Base-by-base conservation (phyloP, 129 eudicot genomes). In the Mikania micrantha region DNA sequence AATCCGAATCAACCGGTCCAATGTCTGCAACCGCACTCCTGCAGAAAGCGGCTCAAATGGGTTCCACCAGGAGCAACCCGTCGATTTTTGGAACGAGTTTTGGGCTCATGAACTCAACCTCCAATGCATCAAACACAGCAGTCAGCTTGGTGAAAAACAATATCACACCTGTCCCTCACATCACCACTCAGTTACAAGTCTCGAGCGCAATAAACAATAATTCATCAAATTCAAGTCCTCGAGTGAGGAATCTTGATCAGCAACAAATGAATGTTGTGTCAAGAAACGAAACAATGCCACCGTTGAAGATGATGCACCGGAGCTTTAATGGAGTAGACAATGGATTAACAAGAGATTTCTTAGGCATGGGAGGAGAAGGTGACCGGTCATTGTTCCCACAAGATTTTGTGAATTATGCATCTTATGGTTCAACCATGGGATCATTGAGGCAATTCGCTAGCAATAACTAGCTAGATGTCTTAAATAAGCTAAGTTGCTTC, bases 1-100 rank as follows among this genome's bases (percentile, higher is more conserved):
- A 73, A 57, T 19, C 81, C 17, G 86, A 74, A 59, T 36, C 90
- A 3, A 63, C 71, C 0, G 76, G 78, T 16, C 95, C 95, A 11
- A 90, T 88, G 98, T 92, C 98, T 0, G 98, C 98, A 7, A 92
- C 98, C 16, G 96, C 96, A 2, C 91, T 92, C 2, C 87, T 92
- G 9, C 98, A 92, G 35, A 92, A 85, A 69, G 98, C 98, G 0
- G 98, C 98, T 41, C 98, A 92, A 56, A 83, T 92, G 87, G 98
- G 98, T 15, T 88, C 98, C 0, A 84, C 96, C 0, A 71, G 85
- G 0, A 88, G 96, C 73, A 86, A 77, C 61, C 84, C 88, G n/a
- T 52, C 86, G 0, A 49, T 85, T 52, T 80, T 81, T 22, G 90
- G 90, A 15, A 72, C 85, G 28, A 85, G 80, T 58, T 74, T 91